Percentiles rank a stretch among this genome's conserved stretches.
phyloP scores from a whole-genome alignment of 2,329 filamentous ascomycete genomes.

The Colletotrichum liaoningense region DNA sequence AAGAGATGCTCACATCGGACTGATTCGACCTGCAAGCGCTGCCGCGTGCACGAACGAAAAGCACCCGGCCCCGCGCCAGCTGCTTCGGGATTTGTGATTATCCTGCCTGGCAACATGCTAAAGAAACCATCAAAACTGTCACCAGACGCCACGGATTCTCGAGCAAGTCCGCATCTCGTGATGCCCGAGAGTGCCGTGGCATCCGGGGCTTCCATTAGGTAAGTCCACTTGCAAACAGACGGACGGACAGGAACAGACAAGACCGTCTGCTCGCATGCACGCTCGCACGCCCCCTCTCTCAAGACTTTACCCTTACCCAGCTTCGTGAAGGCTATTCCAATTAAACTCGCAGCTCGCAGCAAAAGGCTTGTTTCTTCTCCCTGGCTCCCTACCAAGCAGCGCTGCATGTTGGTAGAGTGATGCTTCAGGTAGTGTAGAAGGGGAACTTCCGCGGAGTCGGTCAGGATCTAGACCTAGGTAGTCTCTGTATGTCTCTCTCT shows the following conservation, averaged over 20 bases:
- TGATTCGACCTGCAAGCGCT: background rate
- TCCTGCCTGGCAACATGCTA: background rate
- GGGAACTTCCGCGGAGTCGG: background rate
- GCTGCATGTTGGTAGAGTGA: too few species aligned
- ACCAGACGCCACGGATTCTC: background rate
- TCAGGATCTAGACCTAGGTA: background rate
- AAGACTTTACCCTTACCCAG: background rate
- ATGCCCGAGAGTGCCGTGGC: background rate
- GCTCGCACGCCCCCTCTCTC: background rate
- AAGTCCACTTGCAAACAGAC: background rate
- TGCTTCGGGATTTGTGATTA: background rate
- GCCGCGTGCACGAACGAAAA: background rate
- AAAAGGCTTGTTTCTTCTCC: background rate
- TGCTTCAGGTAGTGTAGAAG: background rate
- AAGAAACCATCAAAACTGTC: background rate
- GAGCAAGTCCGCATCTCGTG: background rate
- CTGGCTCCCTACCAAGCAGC: too few species aligned
- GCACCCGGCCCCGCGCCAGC: background rate
- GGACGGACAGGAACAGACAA: background rate
- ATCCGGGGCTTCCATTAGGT: background rate
- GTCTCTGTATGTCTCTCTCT: background rate
- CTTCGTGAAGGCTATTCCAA: background rate
- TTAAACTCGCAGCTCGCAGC: background rate
- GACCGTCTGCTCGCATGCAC: background rate
- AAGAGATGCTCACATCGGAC: too few species aligned